phyloP scores from a whole-genome alignment of 768 basidiomycete species.

The Phaeolepiota aurea region DNA sequence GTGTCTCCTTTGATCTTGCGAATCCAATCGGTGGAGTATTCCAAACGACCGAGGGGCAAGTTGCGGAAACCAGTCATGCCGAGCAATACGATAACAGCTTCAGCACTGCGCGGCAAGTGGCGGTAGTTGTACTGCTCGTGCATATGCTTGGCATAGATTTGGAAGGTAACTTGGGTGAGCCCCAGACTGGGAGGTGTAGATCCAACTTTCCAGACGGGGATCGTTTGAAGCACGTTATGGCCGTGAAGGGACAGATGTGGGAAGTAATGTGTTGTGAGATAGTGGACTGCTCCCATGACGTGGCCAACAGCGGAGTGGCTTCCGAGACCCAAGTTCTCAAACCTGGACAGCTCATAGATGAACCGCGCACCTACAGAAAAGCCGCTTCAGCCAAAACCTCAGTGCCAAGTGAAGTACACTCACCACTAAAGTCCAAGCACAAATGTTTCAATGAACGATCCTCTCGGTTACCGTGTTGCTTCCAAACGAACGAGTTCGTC shows the following conservation, averaged over 20 bases:
- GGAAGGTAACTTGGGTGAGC: conserved; percentile 5
- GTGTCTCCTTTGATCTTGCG: conserved; percentile 1
- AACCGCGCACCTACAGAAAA: conserved; percentile 6
- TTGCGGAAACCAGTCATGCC: conserved; percentile 3
- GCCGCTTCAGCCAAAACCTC: not conserved
- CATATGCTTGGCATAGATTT: conserved; percentile 2
- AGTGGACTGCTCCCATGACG: conserved; percentile 6
- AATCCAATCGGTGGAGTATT: conserved; percentile 4
- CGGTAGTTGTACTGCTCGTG: not conserved
- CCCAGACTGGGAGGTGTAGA: conserved; percentile 3
- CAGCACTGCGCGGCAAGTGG: not conserved
- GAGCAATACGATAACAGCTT: conserved; percentile 3
- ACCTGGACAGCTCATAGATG: conserved; percentile 8
- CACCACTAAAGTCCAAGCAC: conserved; percentile 10
- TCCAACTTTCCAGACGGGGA: conserved; percentile 8
- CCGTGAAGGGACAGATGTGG: conserved; percentile 4
- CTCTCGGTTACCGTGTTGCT: conserved; percentile 1
- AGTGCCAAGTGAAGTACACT: conserved; percentile 2
- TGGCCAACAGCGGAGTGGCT: conserved; percentile 2
- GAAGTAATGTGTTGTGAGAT: conserved; percentile 7
- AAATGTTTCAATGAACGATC: conserved; percentile 6
- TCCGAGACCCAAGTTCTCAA: conserved; percentile 7
- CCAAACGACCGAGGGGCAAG: conserved; percentile 5
- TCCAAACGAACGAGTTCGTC: conserved; percentile 4
- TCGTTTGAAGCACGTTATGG: conserved; percentile 7